These are phyloP conservation scores for Hydrangea macrophylla DNA, from an alignment of 148 eudicot genomes.

Conservation along the genomic window DNA sequence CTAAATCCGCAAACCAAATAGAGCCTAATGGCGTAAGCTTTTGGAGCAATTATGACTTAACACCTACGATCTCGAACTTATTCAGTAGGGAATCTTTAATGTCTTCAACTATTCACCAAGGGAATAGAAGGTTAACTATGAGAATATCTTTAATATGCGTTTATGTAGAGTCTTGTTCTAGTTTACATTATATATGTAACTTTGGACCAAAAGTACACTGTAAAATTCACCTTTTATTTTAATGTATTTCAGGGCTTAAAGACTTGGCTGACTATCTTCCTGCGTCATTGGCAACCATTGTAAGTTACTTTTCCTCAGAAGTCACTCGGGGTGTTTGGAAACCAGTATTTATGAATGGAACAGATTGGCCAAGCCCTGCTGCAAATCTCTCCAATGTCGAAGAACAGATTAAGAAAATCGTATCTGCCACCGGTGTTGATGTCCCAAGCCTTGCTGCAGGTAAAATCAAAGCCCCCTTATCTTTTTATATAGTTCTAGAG, in stretches of 20 bases:
- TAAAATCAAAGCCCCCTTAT: conserved; percentile 2
- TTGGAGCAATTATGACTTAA: no score
- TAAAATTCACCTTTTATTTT: neutral
- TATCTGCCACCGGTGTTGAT: conserved; percentile 62
- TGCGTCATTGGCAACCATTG: conserved; percentile 61
- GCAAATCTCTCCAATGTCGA: conserved; percentile 54
- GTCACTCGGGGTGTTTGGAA: conserved; percentile 76
- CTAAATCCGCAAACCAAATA: no score
- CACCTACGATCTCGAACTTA: no score
- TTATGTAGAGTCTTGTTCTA: neutral
- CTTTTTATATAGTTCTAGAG: no score
- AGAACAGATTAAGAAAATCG: conserved; percentile 50
- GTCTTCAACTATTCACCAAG: neutral
- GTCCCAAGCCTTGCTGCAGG: conserved; percentile 61
- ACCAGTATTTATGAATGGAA: conserved; percentile 69
- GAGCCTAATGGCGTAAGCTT: no score
- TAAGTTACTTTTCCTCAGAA: conserved; percentile 74
- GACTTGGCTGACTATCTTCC: conserved; percentile 67
- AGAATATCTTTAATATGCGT: neutral
- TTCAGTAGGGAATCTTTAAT: neutral
- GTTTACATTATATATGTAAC: neutral
- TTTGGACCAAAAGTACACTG: neutral
- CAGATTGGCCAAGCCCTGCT: conserved; percentile 77
- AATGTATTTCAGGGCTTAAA: conserved; percentile 40
- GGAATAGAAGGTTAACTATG: neutral